phyloP scores from a whole-genome alignment of 2,329 filamentous ascomycete genomes.

The Aspergillus tubingensis region DNA sequence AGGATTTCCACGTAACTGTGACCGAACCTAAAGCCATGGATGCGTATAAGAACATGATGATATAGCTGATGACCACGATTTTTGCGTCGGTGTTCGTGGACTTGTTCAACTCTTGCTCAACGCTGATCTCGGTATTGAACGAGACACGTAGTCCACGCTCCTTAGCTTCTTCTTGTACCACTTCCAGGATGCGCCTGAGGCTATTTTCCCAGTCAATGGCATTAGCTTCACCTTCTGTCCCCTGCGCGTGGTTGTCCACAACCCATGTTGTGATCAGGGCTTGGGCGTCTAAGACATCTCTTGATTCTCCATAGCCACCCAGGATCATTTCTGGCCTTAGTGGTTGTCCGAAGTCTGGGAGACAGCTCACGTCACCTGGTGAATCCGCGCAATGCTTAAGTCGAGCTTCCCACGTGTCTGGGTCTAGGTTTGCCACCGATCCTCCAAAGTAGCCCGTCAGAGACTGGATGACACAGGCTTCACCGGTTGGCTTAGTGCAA shows the following conservation, averaged over 20 bases:
- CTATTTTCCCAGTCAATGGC: conserved; percentile 89
- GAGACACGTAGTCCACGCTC: conserved; percentile 81
- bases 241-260: conserved; percentile 80
- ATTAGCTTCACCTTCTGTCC: conserved; percentile 65
- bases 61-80: conserved; percentile 93
- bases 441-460: conserved; percentile 85
- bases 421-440: conserved; percentile 62
- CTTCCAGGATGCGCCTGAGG: conserved; percentile 71
- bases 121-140: conserved; percentile 91
- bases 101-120: conserved; percentile 96
- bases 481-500: conserved; percentile 89
- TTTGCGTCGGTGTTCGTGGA: conserved; percentile 98
- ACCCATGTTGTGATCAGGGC: conserved; percentile 95
- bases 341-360: conserved; percentile 86
- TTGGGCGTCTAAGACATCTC: conserved; percentile 69
- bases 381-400: conserved; percentile 73
- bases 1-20: conserved; percentile 72
- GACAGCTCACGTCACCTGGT: conserved; percentile 71
- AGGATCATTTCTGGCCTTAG: conserved; percentile 83
- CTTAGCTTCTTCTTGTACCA: conserved; percentile 77
- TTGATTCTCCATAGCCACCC: conserved; percentile 70
- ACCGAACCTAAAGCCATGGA: conserved; percentile 90
- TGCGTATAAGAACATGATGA: conserved; percentile 98
- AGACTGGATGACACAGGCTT: conserved; percentile 90
- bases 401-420: conserved; percentile 69